These are phyloP conservation scores for Penicillium manginii DNA, from an alignment of 495 filamentous ascomycete genomes.

Conservation along the genomic window DNA sequence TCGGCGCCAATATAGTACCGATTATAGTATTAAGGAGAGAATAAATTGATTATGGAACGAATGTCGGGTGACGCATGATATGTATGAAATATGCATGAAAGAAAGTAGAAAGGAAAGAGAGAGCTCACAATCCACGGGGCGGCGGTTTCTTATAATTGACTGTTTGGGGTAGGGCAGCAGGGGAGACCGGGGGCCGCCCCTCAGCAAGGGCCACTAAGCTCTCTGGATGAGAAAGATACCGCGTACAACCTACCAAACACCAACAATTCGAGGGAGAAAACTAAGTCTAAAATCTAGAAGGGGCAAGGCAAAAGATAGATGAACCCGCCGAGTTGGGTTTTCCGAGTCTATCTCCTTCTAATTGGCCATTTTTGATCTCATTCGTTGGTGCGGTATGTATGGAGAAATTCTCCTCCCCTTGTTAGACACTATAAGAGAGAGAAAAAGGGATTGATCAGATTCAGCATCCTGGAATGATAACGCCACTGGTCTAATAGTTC, in stretches of 20 bases:
- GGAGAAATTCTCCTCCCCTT: constrained; percentile 28
- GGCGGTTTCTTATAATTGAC: constrained; percentile 13
- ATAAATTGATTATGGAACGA: neutral
- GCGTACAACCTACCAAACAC: constrained; percentile 21
- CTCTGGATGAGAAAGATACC: constrained; percentile 7
- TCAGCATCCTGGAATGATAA: constrained; percentile 19
- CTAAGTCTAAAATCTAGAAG: constrained; percentile 8
- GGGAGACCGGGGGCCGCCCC: constrained; percentile 7
- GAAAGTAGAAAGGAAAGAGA: neutral
- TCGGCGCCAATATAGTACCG: neutral
- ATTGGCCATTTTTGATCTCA: constrained; percentile 16
- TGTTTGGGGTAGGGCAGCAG: constrained; percentile 9
- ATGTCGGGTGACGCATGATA: neutral
- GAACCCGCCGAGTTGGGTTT: neutral
- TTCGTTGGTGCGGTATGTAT: constrained; percentile 17
- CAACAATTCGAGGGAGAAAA: constrained; percentile 5
- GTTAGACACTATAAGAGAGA: constrained; percentile 16
- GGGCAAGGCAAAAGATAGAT: constrained; percentile 1
- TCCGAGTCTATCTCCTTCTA: constrained; percentile 3
- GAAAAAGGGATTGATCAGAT: constrained; percentile 23
- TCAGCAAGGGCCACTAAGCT: constrained; percentile 22
- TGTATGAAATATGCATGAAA: neutral
- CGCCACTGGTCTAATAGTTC: constrained; percentile 27
- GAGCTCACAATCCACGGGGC: neutral
- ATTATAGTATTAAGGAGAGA: neutral